Percentiles rank a stretch among this genome's conserved stretches.
Conservation (phyloP, 2,329 filamentous ascomycete genomes). For the Cytospora paraplurivora region DNA sequence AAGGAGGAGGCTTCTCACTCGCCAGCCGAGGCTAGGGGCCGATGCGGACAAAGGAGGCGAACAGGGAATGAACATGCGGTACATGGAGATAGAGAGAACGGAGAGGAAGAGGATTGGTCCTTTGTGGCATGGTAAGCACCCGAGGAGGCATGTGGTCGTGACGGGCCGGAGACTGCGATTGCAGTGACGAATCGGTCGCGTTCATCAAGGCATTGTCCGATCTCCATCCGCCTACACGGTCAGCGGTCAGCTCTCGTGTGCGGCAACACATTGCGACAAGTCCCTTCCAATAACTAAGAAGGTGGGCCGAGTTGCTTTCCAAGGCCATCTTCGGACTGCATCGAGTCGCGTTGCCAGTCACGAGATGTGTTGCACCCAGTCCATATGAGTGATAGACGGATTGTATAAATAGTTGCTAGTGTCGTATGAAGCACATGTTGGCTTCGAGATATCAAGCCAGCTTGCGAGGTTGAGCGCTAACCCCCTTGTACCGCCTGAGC, state of each 20-base stretch:
- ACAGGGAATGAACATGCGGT: constrained; percentile 11
- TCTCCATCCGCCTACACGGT: constrained; percentile 26
- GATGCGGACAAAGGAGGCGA: constrained; percentile 11
- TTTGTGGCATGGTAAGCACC: constrained; percentile 23
- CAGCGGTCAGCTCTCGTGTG: constrained; percentile 26
- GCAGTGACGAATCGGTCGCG: constrained; percentile 2
- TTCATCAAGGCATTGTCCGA: constrained; percentile 12
- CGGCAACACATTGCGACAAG: constrained; percentile 25
- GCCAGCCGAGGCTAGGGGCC: constrained; percentile 21
- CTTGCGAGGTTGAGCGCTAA: constrained; percentile 24
- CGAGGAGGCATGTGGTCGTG: constrained; percentile 25
- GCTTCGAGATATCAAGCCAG: constrained; percentile 10
- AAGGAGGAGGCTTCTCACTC: constrained; percentile 23
- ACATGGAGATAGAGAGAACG: constrained; percentile 10
- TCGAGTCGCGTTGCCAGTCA: constrained; percentile 14
- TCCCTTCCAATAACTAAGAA: constrained; percentile 24
- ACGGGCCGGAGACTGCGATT: constrained; percentile 25
- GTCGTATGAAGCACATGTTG: not conserved
- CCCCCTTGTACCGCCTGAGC: constrained; percentile 12
- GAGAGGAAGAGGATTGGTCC: constrained; percentile 19
- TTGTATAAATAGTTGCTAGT: not conserved
- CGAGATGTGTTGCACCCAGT: constrained; percentile 5
- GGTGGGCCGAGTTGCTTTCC: constrained; percentile 24
- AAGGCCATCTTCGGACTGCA: constrained; percentile 27
- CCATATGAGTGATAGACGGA: not conserved